A percentile compares a stretch with the other conserved stretches of the same genome.
Conservation (phyloP, 2,329 filamentous ascomycete genomes). For the Canariomyces notabilis region DNA sequence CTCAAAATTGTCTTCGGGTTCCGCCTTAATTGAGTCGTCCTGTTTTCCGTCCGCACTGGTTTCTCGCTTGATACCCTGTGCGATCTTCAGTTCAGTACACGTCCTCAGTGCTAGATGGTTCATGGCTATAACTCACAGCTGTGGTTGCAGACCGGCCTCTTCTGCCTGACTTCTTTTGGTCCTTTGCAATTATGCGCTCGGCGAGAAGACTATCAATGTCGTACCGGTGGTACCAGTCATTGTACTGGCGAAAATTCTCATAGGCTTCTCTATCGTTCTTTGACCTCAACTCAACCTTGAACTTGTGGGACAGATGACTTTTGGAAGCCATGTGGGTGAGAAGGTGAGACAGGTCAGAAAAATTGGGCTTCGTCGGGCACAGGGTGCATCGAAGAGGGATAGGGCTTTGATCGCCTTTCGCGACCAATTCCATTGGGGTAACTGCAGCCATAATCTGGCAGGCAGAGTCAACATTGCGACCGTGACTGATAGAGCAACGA, state of each 20-base stretch:
- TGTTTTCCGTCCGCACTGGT: neutral
- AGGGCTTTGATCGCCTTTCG: conserved; percentile 15
- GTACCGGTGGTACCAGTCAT: conserved; percentile 71
- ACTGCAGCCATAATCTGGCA: conserved; percentile 35
- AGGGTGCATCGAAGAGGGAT: conserved; percentile 76
- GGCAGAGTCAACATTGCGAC: neutral
- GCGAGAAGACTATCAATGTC: conserved; percentile 69
- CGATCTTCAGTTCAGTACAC: too few species aligned
- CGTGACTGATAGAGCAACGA: conserved; percentile 3
- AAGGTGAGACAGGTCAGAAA: conserved; percentile 87
- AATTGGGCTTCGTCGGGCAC: conserved; percentile 72
- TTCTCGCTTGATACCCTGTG: neutral
- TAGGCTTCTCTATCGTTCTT: conserved; percentile 62
- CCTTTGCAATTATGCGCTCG: conserved; percentile 71
- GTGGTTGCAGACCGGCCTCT: conserved; percentile 20
- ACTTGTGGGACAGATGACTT: conserved; percentile 79
- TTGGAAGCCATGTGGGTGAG: conserved; percentile 92
- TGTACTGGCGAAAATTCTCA: conserved; percentile 60
- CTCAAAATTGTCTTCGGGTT: conserved; percentile 18
- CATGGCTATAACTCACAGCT: too few species aligned
- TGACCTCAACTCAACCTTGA: conserved; percentile 71
- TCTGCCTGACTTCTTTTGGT: conserved; percentile 48
- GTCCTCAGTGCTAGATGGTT: too few species aligned
- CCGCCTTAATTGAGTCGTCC: conserved; percentile 14
- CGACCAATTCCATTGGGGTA: conserved; percentile 24